Base-by-base conservation (phyloP, 345 rosid genomes). In the Camelina hispida region DNA sequence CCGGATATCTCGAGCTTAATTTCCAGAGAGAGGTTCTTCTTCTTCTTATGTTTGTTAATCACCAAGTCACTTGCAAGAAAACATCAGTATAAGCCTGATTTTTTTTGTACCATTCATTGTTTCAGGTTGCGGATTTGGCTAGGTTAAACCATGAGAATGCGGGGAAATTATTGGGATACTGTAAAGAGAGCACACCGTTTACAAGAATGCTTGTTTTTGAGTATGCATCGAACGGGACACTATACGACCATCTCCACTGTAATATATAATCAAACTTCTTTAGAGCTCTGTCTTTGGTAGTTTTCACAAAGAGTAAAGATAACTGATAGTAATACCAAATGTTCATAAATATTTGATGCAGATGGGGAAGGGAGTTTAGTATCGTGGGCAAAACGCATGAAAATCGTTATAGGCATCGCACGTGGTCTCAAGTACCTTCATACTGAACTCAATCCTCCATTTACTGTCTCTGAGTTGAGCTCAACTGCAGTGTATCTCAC, bases 371-470 rank as follows among this genome's bases (percentile, higher is more conserved):
- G 78, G 62, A 81, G 89, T 70, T 89, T 84, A 54, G 72, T 91
- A 73, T 89, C 99, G 4, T 93, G 99, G 99, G 85, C 85, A n/a
- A 81, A 86, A 42, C 96, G 99, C 1, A 96, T 96, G 99, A 96
- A 87, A 79, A 86, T 93, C 46, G 78, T 87, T 28, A 35, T 84
- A 42, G 98, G 98, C 77, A 80, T 87, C 68, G 96, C 91, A 40
- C 84, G 75, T 65, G 99, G 99, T 73, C 93, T 96, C 65, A 88
- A 88, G 80, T 88, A 96, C 78, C 88, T 93, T 62, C 98, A 96
- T 62, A 72, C 83, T 2, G 97, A 96, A 73, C 89, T 91, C 9
- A 81, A 91, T 68, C 98, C 95, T 32, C 92, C 97, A 43, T 91
- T 96, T 68, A 89, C 93, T 22, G 84, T 96, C 84, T 93, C 98